Evolutionary conservation across 352 stramenopile species (phyloP).

Genomic region (Pythium apleroticum): DNA sequence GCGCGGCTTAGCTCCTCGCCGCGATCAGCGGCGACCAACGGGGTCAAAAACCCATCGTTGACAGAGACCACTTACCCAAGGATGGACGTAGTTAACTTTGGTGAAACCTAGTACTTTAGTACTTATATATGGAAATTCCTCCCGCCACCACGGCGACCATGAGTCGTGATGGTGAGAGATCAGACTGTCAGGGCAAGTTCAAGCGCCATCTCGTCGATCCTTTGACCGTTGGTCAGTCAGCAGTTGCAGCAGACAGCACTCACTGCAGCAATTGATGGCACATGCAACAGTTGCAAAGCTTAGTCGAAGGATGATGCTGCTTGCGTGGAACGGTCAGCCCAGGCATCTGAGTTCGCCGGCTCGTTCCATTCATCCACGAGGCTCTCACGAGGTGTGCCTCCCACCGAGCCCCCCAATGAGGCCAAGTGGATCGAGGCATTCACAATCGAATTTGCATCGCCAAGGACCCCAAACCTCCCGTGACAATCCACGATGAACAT

Average conservation of each 20-base stretch:
- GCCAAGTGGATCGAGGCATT: too few relatives aligned
- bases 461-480: background rate
- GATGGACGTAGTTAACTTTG: too few relatives aligned
- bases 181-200: too few relatives aligned
- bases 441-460: conserved; percentile 9
- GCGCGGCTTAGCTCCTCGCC: too few relatives aligned
- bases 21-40: too few relatives aligned
- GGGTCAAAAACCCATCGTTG: too few relatives aligned
- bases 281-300: background rate
- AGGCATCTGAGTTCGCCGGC: background rate
- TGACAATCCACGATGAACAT: conserved; percentile 1
- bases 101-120: too few relatives aligned
- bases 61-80: too few relatives aligned
- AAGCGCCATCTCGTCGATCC: background rate
- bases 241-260: background rate
- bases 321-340: background rate
- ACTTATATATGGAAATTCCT: too few relatives aligned
- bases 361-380: background rate
- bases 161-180: too few relatives aligned
- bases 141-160: too few relatives aligned
- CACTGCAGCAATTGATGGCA: background rate
- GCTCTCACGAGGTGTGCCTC: background rate
- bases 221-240: background rate
- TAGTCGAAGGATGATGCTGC: background rate
- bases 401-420: too few relatives aligned